Base-by-base conservation (phyloP, 2,329 filamentous ascomycete genomes). In the Capronia americana region DNA sequence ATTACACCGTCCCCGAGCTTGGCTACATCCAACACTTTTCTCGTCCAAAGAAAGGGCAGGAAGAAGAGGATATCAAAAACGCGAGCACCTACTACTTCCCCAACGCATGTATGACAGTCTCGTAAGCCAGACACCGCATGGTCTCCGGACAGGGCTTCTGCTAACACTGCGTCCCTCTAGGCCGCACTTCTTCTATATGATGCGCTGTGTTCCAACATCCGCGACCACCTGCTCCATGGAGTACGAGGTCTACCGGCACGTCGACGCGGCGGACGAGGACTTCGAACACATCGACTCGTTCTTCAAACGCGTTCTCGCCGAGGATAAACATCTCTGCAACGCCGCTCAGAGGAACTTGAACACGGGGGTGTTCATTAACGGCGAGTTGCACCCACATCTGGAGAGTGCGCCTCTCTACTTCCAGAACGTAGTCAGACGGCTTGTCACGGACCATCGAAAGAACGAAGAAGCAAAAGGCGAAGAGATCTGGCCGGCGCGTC, bases 181-280 rank as follows among this genome's bases (percentile, higher is more conserved):
- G 56, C 50, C 38, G 46, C 51, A 46, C 78, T 88, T 88, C 76
- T 86, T 90, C 79, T 87, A 87, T 78, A 86, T 88, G 70, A 86
- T 89, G 74, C 80, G 86, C 64, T 87, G 88, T 73, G 80, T 89
- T 12, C 87, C 88, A 6, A 81, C 77, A 56, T 79, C 80, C 0
- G 80, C 87, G 0, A 81, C 77, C 51, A 82, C 78, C 48, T 83
- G 82, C 5, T 77, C 78, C 24, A 88, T 89, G 82, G 80, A 81
- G 69, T 89, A 89, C 75, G 86, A 90, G 73, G 85, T 89, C 48
- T 90, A 83, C 79, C 83, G 87, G 65, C 84, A 89, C 81, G 86
- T 85, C 74, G 76, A 83, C 73, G 82, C 86, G 1, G 82, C 79
- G 20, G 83, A 88, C 34, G 84, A 84, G 34, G 83, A 87, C 63